Evolutionary conservation across 2,329 filamentous ascomycete species (phyloP), one percentile per base, ranked within the genome.

Genomic region (Aureobasidium lini): DNA sequence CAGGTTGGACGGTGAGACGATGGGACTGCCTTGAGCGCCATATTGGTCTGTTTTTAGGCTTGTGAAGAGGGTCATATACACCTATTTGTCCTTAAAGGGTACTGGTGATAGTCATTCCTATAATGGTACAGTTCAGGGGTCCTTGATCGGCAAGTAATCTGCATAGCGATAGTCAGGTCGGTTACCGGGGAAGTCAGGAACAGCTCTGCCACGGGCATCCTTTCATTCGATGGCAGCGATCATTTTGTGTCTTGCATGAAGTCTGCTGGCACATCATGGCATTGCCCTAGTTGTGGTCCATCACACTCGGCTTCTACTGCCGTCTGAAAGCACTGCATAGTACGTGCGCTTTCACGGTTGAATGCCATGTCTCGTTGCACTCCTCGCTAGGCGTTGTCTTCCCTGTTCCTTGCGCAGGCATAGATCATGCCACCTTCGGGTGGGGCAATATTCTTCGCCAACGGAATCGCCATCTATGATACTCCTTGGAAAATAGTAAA

Each of bases 391-490:
- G 1, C 36, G 15, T 50, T 16, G 8, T 39, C 6, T 42, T 53
- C 11, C 49, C 23, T 40, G 49, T 31, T 53, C 36, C 15, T 34
- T 31, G 39, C 28, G 13, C 28, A 43, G 37, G 50, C 11, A 43
- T n/a, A 54, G 39, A 43, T 54, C 50, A 54, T 54, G 50, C 50
- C 50, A 54, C 50, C 15, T 40, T 3, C 23, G n/a, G 29, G n/a
- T 11, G n/a, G n/a, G 48, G 34, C 4, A 3, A 29, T 34, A 54
- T 54, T 37, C 50, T 54, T 43, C 37, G n/a, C 13, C 23, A n/a
- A 23, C 9, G 32, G 5, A 4, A 6, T 37, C 47, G 18, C 8
- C 2, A 32, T 3, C 16, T 32, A 13, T 8, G 9, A 48, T 18
- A 9, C 1, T 16, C 16, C 32, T 23, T 23, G 23, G 4, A 3